Conservation (phyloP, 345 rosid species). For the Dimocarpus longan region DNA sequence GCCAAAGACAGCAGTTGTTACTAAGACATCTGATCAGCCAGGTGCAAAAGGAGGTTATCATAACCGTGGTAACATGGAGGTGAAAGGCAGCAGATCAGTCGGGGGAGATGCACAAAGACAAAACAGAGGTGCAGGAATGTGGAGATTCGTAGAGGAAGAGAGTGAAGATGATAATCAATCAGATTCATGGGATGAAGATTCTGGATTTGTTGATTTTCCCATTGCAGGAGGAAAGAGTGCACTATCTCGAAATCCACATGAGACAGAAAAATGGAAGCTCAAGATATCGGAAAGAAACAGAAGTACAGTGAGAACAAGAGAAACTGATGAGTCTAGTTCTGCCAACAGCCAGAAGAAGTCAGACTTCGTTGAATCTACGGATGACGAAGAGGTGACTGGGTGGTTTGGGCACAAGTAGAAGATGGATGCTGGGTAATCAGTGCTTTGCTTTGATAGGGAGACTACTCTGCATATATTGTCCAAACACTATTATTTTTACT, state of each 20-base stretch:
- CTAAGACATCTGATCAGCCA: slow-evolving; percentile 21
- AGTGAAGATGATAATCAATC: slow-evolving; percentile 18
- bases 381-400: slow-evolving; percentile 67
- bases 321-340: slow-evolving; percentile 24
- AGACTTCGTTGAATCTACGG: slow-evolving; percentile 37
- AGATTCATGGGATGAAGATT: slow-evolving; percentile 24
- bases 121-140: slow-evolving; percentile 27
- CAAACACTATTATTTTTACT: neutral
- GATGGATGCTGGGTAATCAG: neutral
- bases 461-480: too few species aligned
- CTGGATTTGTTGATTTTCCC: slow-evolving; percentile 54
- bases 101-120: slow-evolving; percentile 17
- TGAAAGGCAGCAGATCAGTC: neutral
- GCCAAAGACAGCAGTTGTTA: slow-evolving; percentile 49
- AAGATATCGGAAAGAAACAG: slow-evolving; percentile 43
- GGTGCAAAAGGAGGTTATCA: slow-evolving; percentile 12
- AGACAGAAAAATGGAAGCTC: slow-evolving; percentile 55
- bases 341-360: slow-evolving; percentile 28
- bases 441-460: too few species aligned
- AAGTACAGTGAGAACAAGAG: slow-evolving; percentile 20
- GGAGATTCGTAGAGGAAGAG: slow-evolving; percentile 62
- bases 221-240: slow-evolving; percentile 58
- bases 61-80: slow-evolving; percentile 8
- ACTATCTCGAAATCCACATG: slow-evolving; percentile 41
- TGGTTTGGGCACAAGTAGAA: slow-evolving; percentile 53